Conservation (phyloP, 805 yeast genomes). For the Sungouiozyma ichnusensis region DNA sequence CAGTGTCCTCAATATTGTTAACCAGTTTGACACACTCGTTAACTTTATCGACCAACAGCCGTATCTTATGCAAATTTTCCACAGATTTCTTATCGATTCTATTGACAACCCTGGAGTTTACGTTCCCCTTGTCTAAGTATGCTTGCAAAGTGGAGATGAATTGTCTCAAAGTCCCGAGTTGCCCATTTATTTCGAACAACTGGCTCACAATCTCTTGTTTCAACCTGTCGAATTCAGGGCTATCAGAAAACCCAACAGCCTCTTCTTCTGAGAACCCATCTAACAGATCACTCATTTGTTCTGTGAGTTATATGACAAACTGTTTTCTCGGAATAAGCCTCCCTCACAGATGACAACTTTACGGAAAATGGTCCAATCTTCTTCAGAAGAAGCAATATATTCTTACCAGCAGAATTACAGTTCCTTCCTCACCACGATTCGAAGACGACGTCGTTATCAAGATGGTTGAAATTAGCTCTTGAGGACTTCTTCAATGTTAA, state of each 20-base stretch:
- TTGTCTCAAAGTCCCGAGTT: conserved; percentile 40
- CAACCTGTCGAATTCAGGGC: conserved; percentile 43
- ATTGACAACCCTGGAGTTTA: conserved; percentile 26
- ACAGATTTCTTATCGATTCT: conserved; percentile 35
- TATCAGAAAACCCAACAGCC: conserved; percentile 28
- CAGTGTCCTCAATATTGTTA: conserved; percentile 31
- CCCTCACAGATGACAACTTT: too few relatives aligned
- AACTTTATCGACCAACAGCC: conserved; percentile 36
- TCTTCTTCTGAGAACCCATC: neutral
- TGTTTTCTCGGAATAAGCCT: too few relatives aligned
- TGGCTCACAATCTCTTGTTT: conserved; percentile 36
- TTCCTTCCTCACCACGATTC: too few relatives aligned
- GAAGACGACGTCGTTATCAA: too few relatives aligned
- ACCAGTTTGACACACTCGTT: conserved; percentile 36
- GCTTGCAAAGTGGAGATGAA: conserved; percentile 30
- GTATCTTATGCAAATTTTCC: conserved; percentile 41
- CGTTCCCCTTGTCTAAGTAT: conserved; percentile 13
- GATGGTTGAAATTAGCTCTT: too few relatives aligned
- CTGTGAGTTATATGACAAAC: too few relatives aligned
- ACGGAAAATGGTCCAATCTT: too few relatives aligned
- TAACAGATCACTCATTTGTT: neutral
- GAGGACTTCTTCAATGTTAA: too few relatives aligned
- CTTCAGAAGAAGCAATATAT: too few relatives aligned
- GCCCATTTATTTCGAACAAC: conserved; percentile 44
- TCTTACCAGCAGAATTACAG: neutral